Evolutionary conservation across 2,329 filamentous ascomycete species (phyloP).

Genomic region (Tolypocladium pustulatum): DNA sequence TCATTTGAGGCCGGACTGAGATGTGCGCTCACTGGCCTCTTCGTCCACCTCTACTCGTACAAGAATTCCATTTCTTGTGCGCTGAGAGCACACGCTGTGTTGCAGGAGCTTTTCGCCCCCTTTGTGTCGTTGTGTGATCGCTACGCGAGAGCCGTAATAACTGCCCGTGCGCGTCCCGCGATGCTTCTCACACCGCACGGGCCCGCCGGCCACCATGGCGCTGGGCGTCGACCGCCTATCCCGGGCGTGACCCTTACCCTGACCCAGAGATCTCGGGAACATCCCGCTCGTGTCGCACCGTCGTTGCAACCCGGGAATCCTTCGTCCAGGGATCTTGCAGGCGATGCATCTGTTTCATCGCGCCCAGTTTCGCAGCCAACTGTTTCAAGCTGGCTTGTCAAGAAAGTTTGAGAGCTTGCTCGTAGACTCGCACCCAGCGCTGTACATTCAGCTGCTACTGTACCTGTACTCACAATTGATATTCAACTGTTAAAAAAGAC

Average conservation of each 20-base stretch:
- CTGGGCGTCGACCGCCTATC: neutral
- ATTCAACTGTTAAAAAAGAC: neutral
- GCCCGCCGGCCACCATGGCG: neutral
- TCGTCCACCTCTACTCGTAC: neutral
- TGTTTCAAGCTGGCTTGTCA: neutral
- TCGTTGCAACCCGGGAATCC: neutral
- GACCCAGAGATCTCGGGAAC: neutral
- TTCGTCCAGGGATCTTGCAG: neutral
- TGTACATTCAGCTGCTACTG: neutral
- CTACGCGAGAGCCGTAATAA: no score
- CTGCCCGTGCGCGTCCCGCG: no score
- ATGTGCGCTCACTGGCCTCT: neutral
- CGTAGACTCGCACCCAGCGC: neutral
- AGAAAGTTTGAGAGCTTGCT: neutral
- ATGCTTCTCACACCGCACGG: neutral
- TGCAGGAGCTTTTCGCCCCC: no score
- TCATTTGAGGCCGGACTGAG: neutral
- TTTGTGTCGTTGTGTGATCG: no score
- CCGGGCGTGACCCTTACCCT: neutral
- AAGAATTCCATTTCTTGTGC: neutral
- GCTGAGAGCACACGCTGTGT: neutral
- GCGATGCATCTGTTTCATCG: neutral
- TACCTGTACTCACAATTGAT: neutral
- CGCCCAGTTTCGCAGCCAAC: neutral
- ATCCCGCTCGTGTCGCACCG: neutral